Evolutionary conservation across 1,139 yeast genomes (phyloP).

Genomic region (Diutina siamensis): DNA sequence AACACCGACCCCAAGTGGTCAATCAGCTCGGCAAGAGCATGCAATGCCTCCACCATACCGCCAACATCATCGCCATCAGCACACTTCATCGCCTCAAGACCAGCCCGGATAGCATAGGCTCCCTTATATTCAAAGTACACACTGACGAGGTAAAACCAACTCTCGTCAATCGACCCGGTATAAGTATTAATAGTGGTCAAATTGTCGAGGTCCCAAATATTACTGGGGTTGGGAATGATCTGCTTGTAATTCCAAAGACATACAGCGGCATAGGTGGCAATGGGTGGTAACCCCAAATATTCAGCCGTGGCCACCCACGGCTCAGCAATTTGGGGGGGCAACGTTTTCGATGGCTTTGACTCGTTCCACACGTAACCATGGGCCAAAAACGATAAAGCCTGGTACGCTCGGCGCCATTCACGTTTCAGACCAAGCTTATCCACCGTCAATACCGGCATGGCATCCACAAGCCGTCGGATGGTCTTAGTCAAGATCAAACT

Average conservation of each 20-base stretch:
- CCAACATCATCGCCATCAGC: constrained; percentile 21
- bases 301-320: constrained; percentile 57
- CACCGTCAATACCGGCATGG: constrained; percentile 40
- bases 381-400: constrained; percentile 62
- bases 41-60: constrained; percentile 35
- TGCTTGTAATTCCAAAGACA: constrained; percentile 81
- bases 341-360: constrained; percentile 48
- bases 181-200: constrained; percentile 74
- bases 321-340: constrained; percentile 58
- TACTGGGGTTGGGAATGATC: constrained; percentile 31
- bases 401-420: constrained; percentile 70
- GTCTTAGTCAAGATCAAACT: constrained; percentile 57
- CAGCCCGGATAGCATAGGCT: constrained; percentile 49
- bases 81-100: constrained; percentile 46
- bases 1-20: constrained; percentile 66
- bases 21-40: constrained; percentile 61
- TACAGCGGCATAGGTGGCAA: constrained; percentile 79
- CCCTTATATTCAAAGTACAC: constrained; percentile 80
- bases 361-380: constrained; percentile 90
- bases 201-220: constrained; percentile 45
- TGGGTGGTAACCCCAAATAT: constrained; percentile 64
- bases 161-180: constrained; percentile 84
- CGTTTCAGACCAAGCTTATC: constrained; percentile 29
- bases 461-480: constrained; percentile 48
- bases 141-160: constrained; percentile 87